Conservation (phyloP, 2,329 filamentous ascomycete species). For the Calonectria pseudoreteaudii region DNA sequence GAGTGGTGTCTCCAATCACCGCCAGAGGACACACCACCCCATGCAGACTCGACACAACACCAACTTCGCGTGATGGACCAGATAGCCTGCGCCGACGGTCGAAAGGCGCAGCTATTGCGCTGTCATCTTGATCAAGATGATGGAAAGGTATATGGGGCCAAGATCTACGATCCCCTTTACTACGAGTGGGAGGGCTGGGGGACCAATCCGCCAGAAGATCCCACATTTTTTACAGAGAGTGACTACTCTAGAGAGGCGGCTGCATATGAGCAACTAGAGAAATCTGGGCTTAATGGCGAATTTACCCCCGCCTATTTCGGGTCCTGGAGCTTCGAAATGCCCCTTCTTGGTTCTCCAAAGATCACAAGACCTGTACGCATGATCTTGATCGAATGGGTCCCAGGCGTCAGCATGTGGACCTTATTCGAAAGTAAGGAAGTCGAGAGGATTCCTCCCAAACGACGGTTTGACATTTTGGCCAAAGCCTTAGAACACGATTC, state of each 20-base stretch:
- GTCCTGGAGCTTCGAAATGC: background rate
- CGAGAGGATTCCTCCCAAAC: background rate
- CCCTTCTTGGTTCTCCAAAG: background rate
- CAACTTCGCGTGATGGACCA: background rate
- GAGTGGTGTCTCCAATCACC: slow-evolving; percentile 3
- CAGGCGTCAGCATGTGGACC: background rate
- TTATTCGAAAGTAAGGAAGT: background rate
- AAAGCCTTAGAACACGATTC: background rate
- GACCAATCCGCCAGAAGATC: background rate
- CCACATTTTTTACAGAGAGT: background rate
- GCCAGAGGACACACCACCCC: background rate
- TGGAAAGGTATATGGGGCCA: background rate
- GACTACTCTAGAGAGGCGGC: background rate
- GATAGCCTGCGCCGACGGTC: background rate
- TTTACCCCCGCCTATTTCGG: background rate
- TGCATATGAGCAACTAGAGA: background rate
- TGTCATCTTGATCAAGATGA: background rate
- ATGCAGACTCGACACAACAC: background rate
- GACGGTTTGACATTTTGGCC: background rate
- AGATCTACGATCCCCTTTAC: background rate
- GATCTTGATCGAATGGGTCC: background rate
- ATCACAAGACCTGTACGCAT: background rate
- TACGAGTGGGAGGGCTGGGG: background rate
- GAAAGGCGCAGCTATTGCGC: background rate
- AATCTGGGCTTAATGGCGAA: background rate